Base-by-base conservation (phyloP, 179 eudicot genomes). In the Pouteria campechiana region DNA sequence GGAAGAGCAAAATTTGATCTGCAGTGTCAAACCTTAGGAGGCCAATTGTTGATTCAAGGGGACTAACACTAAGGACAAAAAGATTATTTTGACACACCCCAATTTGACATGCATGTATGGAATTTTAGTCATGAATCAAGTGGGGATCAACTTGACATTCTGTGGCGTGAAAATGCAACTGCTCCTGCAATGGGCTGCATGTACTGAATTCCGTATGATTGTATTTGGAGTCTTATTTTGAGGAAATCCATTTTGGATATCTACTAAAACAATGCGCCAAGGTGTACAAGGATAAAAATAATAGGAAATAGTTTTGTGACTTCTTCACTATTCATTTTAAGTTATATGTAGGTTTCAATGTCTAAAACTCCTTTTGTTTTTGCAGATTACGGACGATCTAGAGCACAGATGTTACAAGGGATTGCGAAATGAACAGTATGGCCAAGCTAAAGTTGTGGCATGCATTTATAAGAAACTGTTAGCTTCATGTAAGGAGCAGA, bases 351-450 rank as follows among this genome's bases (percentile, higher is more conserved):
- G 17, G 3, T 38, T 2, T 15, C 19, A 16, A 4, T 20, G 15
- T 52, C 25, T 34, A 17, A 5, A 13, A 29, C 42, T 62, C 38
- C 55, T 23, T 22, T 37, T 35, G 39, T 41, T n/a, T n/a, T n/a
- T n/a, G n/a, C 96, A 86, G 96, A 86, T 83, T 32, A 76, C 86
- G 29, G 60, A 43, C 47, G 62, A 55, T 46, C 93, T 86, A 41
- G 89, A 83, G 73, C 81, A 75, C 60, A 74, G 83, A 50, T 83
- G 81, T 55, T 86, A 86, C 78, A 74, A 68, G 71, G 96, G 83
- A 48, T 60, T 86, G 55, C 67, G 94, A 47, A 58, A 30, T 47
- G 79, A 70, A 37, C 71, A 76, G 41, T 67, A 58, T 41, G 58
- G 57, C 53, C 64, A 69, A 23, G 83, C 65, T 14, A 83, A 79